These are phyloP conservation scores for Mytilinidion resinicola DNA, from an alignment of 495 filamentous ascomycete species.

Conservation along the genomic window DNA sequence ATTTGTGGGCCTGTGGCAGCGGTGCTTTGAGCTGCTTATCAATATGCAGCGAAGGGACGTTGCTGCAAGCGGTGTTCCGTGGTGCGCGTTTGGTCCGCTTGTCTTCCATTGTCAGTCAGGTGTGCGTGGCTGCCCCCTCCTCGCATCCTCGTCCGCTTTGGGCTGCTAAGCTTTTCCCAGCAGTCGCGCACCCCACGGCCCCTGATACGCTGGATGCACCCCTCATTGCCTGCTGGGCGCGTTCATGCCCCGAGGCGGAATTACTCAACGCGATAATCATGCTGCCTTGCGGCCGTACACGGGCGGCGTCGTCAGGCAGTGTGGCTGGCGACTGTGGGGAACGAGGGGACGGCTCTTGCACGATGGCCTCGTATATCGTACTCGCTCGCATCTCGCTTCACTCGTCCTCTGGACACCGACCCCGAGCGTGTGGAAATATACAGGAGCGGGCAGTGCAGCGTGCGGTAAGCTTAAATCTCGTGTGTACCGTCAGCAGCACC, in stretches of 20 bases:
- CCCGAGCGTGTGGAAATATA: not conserved
- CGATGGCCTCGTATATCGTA: conserved; percentile 1
- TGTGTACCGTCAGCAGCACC: not conserved
- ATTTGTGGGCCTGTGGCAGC: no score
- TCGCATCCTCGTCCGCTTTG: not conserved
- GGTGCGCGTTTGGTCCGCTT: no score
- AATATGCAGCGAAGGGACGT: no score
- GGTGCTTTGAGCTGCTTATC: no score
- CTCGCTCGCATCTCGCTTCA: not conserved
- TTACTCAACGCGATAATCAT: not conserved
- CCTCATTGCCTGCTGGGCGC: not conserved
- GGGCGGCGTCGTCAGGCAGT: not conserved
- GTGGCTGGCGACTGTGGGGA: not conserved
- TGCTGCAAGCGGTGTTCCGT: no score
- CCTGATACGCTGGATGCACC: not conserved
- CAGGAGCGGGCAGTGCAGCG: not conserved
- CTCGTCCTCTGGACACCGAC: not conserved
- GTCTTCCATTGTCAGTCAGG: no score
- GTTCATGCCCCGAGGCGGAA: not conserved
- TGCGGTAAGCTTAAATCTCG: conserved; percentile 1
- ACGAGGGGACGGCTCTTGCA: not conserved
- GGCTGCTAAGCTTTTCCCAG: not conserved
- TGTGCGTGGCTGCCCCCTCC: not conserved
- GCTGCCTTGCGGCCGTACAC: not conserved
- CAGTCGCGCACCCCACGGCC: not conserved